Evolutionary conservation across 257 asterid genomes (phyloP).

Genomic region (Solanum appendiculatum): DNA sequence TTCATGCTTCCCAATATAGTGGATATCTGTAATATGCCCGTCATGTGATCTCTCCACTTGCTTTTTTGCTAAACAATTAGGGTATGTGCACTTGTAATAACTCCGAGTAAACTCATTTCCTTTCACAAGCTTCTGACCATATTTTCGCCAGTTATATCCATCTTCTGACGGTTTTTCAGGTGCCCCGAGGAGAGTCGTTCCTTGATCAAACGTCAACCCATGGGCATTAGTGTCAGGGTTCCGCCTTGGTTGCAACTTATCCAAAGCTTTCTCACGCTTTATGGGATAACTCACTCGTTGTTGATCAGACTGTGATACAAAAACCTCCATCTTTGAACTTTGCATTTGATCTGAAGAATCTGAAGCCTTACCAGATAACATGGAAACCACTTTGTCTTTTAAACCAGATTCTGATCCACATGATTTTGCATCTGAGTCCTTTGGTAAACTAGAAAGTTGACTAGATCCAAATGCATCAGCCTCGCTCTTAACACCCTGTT

Average conservation of each 20-base stretch:
- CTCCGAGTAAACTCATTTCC: slow-evolving; percentile 80
- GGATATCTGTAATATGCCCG: slow-evolving; percentile 58
- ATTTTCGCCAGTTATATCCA: slow-evolving; percentile 96
- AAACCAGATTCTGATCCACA: slow-evolving; percentile 10
- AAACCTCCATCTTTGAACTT: slow-evolving; percentile 8
- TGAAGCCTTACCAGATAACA: slow-evolving; percentile 10
- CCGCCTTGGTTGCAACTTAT: slow-evolving; percentile 39
- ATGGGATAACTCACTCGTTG: slow-evolving; percentile 10
- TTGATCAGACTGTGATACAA: slow-evolving; percentile 23
- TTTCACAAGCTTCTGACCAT: slow-evolving; percentile 91
- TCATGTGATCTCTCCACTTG: slow-evolving; percentile 84
- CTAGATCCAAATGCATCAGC: slow-evolving; percentile 18
- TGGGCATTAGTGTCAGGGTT: slow-evolving; percentile 26
- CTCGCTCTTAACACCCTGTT: slow-evolving; percentile 16
- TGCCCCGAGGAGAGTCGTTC: neutral
- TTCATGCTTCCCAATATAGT: slow-evolving; percentile 67
- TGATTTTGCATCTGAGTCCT: slow-evolving; percentile 13
- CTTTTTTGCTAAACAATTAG: slow-evolving; percentile 67
- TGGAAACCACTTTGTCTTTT: slow-evolving; percentile 3
- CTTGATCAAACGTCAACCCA: slow-evolving; percentile 10
- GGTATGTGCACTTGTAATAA: slow-evolving; percentile 76
- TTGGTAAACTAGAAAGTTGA: slow-evolving; percentile 24
- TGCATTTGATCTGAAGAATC: slow-evolving; percentile 15
- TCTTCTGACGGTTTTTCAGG: slow-evolving; percentile 58
- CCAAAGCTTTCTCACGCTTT: slow-evolving; percentile 22